Conservation (phyloP, 495 filamentous ascomycete genomes). For the Podospora pseudocomata region DNA sequence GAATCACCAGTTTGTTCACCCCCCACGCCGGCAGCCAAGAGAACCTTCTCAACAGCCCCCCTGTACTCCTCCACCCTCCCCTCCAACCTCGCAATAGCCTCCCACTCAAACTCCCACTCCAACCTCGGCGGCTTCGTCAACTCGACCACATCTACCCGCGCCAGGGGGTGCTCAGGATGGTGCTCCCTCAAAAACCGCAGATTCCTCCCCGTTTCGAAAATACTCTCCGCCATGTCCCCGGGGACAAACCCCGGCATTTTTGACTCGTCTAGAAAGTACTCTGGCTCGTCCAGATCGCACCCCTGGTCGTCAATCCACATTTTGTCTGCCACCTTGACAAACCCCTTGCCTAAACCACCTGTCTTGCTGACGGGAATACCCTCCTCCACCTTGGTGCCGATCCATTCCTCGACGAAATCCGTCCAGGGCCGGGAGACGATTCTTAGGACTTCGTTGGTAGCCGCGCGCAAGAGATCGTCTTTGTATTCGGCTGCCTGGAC, state of each 20-base stretch:
- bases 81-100: conserved; percentile 62
- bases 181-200: conserved; percentile 67
- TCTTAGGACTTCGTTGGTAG: conserved; percentile 64
- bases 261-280: conserved; percentile 57
- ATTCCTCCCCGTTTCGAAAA: conserved; percentile 77
- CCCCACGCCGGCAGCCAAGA: conserved; percentile 21
- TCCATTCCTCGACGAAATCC: conserved; percentile 68
- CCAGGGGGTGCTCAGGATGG: conserved; percentile 75
- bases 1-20: not conserved
- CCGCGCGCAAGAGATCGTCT: conserved; percentile 55
- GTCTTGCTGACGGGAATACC: conserved; percentile 46
- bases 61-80: conserved; percentile 62
- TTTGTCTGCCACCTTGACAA: conserved; percentile 60
- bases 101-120: conserved; percentile 74
- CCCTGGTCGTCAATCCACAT: conserved; percentile 53
- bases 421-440: conserved; percentile 68
- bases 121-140: conserved; percentile 53
- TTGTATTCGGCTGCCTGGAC: conserved; percentile 62
- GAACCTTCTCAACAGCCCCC: conserved; percentile 40
- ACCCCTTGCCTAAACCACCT: conserved; percentile 44
- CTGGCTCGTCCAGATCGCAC: conserved; percentile 47
- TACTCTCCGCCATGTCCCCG: conserved; percentile 56
- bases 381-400: conserved; percentile 62
- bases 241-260: conserved; percentile 66
- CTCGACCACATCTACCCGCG: conserved; percentile 44